Conservation (phyloP, 129 eudicot species). For the Daucus carota region DNA sequence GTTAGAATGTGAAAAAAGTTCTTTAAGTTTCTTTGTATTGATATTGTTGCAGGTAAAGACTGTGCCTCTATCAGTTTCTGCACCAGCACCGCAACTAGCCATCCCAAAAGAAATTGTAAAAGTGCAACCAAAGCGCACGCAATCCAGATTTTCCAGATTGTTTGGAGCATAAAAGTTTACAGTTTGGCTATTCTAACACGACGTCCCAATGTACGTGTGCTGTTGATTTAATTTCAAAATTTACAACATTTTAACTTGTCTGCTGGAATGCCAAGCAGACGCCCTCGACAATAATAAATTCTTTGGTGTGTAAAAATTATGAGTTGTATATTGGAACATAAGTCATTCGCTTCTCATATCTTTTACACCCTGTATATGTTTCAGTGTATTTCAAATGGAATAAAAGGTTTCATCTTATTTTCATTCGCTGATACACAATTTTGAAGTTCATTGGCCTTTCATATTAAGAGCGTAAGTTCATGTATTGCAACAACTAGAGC, state of each 20-base stretch:
- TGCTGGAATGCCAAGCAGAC: not conserved
- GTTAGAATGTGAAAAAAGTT: not conserved
- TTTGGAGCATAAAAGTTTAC: constrained; percentile 37
- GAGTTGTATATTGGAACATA: not conserved
- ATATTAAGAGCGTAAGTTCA: too few species aligned
- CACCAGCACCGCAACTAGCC: constrained; percentile 36
- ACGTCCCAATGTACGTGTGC: not conserved
- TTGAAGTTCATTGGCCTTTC: not conserved
- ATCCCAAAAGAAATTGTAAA: constrained; percentile 26
- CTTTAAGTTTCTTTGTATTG: not conserved
- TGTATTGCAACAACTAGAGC: too few species aligned
- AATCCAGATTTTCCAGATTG: constrained; percentile 45
- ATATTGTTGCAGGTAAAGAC: constrained; percentile 41
- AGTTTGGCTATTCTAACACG: not conserved
- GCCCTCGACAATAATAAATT: not conserved
- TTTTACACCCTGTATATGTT: not conserved
- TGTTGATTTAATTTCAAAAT: not conserved
- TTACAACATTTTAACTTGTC: not conserved
- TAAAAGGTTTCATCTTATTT: not conserved
- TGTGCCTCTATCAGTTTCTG: constrained; percentile 29
- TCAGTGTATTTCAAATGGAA: not conserved
- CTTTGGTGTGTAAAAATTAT: not conserved
- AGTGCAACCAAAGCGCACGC: constrained; percentile 29
- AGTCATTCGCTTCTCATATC: not conserved
- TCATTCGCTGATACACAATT: not conserved